Conservation (phyloP, 495 filamentous ascomycete species). For the Platismatia glauca region DNA sequence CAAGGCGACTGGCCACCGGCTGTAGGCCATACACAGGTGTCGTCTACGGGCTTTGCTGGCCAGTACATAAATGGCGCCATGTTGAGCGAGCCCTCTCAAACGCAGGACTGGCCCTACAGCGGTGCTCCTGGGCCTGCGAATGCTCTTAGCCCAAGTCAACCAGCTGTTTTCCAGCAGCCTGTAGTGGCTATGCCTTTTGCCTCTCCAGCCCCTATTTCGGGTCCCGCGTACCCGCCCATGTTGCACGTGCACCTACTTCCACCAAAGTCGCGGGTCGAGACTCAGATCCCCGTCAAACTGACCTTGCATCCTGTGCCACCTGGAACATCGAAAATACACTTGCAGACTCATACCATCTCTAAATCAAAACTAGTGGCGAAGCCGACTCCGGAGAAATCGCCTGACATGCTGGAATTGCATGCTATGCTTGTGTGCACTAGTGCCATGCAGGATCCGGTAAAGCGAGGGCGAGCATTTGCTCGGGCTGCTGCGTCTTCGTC, state of each 20-base stretch:
- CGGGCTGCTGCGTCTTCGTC: constrained; percentile 42
- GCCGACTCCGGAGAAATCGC: constrained; percentile 45
- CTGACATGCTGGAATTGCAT: constrained; percentile 71
- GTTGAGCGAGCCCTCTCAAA: constrained; percentile 19
- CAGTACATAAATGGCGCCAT: constrained; percentile 16
- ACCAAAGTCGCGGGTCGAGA: constrained; percentile 86
- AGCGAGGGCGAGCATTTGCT: constrained; percentile 53
- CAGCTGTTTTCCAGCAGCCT: constrained; percentile 9
- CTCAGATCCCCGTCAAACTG: constrained; percentile 77
- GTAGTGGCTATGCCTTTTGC: constrained; percentile 4
- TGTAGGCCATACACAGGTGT: neutral
- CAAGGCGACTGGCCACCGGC: constrained; percentile 3
- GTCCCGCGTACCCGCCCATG: constrained; percentile 22
- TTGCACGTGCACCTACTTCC: constrained; percentile 56
- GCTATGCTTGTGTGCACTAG: constrained; percentile 81
- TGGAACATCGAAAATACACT: constrained; percentile 68
- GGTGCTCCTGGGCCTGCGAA: neutral
- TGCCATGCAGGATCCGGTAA: constrained; percentile 70
- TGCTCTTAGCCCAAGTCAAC: neutral
- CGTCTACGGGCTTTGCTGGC: constrained; percentile 12
- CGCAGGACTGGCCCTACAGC: constrained; percentile 19
- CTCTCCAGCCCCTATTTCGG: constrained; percentile 2
- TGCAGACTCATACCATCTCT: constrained; percentile 81
- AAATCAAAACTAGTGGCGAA: constrained; percentile 80
- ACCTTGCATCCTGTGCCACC: constrained; percentile 61